Evolutionary conservation across 345 rosid genomes (phyloP).

Genomic region (Hibiscus trionum): DNA sequence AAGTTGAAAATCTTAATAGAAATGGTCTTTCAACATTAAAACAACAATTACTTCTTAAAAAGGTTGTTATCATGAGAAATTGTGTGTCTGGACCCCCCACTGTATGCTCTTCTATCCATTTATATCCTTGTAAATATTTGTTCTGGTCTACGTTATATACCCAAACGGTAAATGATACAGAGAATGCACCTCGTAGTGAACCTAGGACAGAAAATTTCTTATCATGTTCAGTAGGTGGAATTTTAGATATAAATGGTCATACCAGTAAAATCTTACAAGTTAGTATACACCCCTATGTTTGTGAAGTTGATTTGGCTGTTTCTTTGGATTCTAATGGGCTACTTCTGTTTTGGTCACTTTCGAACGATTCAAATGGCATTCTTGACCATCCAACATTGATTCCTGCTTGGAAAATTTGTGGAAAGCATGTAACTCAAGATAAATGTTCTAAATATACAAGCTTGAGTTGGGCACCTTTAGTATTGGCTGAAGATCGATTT

Average conservation of each 20-base stretch:
- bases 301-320: constrained; percentile 48
- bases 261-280: constrained; percentile 57
- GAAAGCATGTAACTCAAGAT: constrained; percentile 40
- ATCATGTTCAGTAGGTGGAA: constrained; percentile 26
- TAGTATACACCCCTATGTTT: constrained; percentile 47
- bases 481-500: constrained; percentile 40
- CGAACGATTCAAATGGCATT: constrained; percentile 31
- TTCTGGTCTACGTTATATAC: constrained; percentile 47
- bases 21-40: constrained; percentile 25
- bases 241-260: constrained; percentile 55
- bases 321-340: constrained; percentile 75
- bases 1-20: constrained; percentile 22
- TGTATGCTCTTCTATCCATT: constrained; percentile 51
- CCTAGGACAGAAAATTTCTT: constrained; percentile 11
- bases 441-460: constrained; percentile 47
- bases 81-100: constrained; percentile 49
- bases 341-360: constrained; percentile 62
- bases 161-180: constrained; percentile 23
- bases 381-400: constrained; percentile 6
- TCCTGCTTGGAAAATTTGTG: constrained; percentile 15
- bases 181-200: constrained; percentile 29
- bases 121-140: constrained; percentile 41
- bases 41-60: constrained; percentile 36
- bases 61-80: constrained; percentile 49
- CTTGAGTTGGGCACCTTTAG: constrained; percentile 75